Base-by-base conservation (phyloP, 257 asterid species). In the Marsdenia floribunda region DNA sequence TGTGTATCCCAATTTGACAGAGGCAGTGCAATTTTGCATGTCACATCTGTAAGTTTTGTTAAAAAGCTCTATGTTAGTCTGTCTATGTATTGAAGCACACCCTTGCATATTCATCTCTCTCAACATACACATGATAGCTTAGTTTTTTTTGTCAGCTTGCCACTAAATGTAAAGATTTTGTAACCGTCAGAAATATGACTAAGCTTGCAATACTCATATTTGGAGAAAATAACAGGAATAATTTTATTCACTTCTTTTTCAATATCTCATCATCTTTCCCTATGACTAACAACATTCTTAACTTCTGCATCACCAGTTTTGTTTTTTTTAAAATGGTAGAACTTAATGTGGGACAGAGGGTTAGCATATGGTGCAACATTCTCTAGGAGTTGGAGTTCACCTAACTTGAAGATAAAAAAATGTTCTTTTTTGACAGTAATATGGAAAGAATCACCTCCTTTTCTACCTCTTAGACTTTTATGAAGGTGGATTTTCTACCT, bases 121-220 rank as follows among this genome's bases (percentile, higher is more conserved):
- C 26, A 18, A 61, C 5, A 14, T 26, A 9, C 16, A 22, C 1
- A 1, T 13, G 21, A 60, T 60, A 26, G 42, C 42, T 61, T 18
- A 29, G 21, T 4, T 29, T 13, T 61, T 2, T 13, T 1, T 42
- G 33, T 67, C 33, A 19, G 19, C 1, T 37, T 13, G 52, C 10
- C 21, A 67, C 5, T 67, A 40, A 40, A 38, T 68, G 19, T 8
- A 54, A 67, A 40, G 50, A 3, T 8, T 42, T 22, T 21, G 26
- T 68, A 68, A 47, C 73, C 26, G 38, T 47, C 57, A 46, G 73
- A 69, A 69, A 22, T 44, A n/a, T 1, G 38, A 46, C 40, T 69
- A 47, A 47, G 22, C 15, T 42, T 22, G 11, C 42, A 47, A 26
- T 67, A 47, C 35, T 46, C 46, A 13, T 63, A 15, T 15, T 16